Conservation (phyloP, 2,329 filamentous ascomycete genomes). For the Gyromitra esculenta region DNA sequence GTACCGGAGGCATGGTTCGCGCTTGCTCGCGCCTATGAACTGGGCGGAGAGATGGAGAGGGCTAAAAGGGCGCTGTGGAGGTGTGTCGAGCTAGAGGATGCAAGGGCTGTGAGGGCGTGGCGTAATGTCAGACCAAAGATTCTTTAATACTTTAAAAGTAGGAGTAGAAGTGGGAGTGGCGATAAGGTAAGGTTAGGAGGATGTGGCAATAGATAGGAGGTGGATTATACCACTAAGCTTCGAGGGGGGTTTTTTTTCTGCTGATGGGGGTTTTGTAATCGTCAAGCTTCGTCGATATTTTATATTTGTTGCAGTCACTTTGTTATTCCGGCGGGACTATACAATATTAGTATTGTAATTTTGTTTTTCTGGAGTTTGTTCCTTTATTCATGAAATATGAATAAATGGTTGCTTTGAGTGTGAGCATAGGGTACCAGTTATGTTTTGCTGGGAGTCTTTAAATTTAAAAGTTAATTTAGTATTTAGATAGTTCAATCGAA, state of each 20-base stretch:
- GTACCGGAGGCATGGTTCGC: conserved; percentile 92
- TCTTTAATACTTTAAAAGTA: conserved; percentile 39
- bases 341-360: conserved; percentile 43
- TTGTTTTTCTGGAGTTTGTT: background rate
- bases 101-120: conserved; percentile 81
- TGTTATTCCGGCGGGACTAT: conserved; percentile 2
- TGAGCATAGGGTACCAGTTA: background rate
- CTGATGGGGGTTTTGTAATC: conserved; percentile 18
- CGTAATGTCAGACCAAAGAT: conserved; percentile 65
- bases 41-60: conserved; percentile 84
- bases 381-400: background rate
- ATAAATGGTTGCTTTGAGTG: background rate
- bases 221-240: conserved; percentile 22
- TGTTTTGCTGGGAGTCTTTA: background rate
- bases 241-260: conserved; percentile 20
- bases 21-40: conserved; percentile 86
- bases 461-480: background rate
- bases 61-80: conserved; percentile 95
- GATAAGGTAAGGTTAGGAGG: background rate
- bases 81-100: conserved; percentile 94
- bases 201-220: conserved; percentile 8
- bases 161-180: background rate
- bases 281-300: conserved; percentile 19
- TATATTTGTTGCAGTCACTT: conserved; percentile 13
- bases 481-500: background rate